Conservation (phyloP, 345 rosid species). For the Linum tenue region DNA sequence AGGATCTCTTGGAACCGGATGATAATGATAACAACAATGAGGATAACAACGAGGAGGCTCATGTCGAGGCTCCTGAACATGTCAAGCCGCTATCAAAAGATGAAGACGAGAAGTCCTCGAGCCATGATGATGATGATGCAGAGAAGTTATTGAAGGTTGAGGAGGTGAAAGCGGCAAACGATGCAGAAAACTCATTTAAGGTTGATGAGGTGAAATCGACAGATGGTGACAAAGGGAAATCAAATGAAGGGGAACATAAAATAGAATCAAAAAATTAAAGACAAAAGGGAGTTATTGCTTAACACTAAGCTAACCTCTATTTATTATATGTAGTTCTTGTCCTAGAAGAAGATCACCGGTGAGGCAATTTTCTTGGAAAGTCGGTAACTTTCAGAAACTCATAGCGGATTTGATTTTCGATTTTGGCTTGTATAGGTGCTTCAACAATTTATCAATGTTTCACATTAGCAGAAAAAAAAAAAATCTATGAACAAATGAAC, state of each 20-base stretch:
- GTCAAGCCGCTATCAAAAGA: background rate
- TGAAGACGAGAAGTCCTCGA: background rate
- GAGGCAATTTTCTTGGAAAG: no score
- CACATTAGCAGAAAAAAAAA: no score
- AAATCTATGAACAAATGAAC: no score
- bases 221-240: background rate
- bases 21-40: background rate
- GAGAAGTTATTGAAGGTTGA: background rate
- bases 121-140: background rate
- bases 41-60: background rate
- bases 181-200: background rate
- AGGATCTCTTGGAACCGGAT: conserved; percentile 32
- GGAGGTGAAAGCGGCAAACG: background rate
- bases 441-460: no score
- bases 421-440: no score
- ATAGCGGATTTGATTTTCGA: no score
- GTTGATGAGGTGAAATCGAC: background rate
- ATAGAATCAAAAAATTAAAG: no score
- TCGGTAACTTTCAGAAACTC: no score
- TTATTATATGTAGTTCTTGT: no score
- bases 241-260: background rate
- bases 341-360: no score
- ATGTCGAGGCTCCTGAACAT: background rate
- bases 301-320: no score
- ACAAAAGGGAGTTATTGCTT: no score